Evolutionary conservation across 805 yeast species (phyloP).

Genomic region (Candida sphagnicola): DNA sequence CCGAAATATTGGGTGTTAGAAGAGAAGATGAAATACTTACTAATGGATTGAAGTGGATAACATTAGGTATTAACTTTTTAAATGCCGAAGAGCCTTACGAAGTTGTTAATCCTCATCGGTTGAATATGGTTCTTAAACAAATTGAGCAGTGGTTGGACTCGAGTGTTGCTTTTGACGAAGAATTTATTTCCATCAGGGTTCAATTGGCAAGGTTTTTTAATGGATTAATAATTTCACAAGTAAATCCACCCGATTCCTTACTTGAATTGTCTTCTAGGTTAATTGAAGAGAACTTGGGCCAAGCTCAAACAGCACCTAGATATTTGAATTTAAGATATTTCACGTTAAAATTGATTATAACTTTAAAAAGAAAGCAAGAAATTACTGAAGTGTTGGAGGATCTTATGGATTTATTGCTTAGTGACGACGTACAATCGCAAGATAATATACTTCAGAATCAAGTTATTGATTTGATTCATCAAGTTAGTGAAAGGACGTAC

Average conservation of each 20-base stretch:
- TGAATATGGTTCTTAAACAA: constrained; percentile 55
- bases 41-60: constrained; percentile 44
- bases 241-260: constrained; percentile 25
- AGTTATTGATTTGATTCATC: constrained; percentile 29
- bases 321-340: constrained; percentile 43
- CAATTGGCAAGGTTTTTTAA: constrained; percentile 46
- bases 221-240: constrained; percentile 12
- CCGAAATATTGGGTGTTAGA: constrained; percentile 59
- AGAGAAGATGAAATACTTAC: constrained; percentile 33
- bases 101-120: constrained; percentile 61
- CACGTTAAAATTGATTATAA: constrained; percentile 39
- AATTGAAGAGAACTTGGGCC: constrained; percentile 42
- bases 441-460: constrained; percentile 26
- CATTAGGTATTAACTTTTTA: constrained; percentile 43
- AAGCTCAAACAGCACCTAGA: constrained; percentile 34
- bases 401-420: constrained; percentile 40
- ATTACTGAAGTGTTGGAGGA: constrained; percentile 29
- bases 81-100: constrained; percentile 28
- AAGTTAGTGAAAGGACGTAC: constrained; percentile 26
- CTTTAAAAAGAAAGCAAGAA: constrained; percentile 7
- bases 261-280: constrained; percentile 35
- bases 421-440: constrained; percentile 14
- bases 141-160: constrained; percentile 58
- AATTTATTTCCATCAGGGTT: constrained; percentile 49
- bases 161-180: constrained; percentile 55